A percentile compares a stretch with the other conserved stretches of the same genome.
phyloP scores from a whole-genome alignment of 768 basidiomycete genomes.

The Porpolomopsis calyptriformis region DNA sequence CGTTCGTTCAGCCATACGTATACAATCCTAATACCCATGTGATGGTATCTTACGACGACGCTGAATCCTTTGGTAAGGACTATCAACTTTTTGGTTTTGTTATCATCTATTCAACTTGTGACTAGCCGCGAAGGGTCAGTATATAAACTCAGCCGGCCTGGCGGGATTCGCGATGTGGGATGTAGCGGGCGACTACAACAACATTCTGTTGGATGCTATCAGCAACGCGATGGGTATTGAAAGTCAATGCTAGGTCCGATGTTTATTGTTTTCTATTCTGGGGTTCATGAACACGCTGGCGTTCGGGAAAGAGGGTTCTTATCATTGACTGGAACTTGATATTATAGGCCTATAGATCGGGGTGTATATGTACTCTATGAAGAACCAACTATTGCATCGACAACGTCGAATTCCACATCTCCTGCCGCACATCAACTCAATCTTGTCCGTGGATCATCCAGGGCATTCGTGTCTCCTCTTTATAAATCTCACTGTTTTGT shows the following conservation, averaged over 20 bases:
- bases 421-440: no score
- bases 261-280: neutral
- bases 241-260: neutral
- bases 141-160: constrained; percentile 41
- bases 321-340: no score
- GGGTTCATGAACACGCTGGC: neutral
- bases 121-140: constrained; percentile 42
- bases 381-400: no score
- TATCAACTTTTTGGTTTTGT: neutral
- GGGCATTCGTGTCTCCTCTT: no score
- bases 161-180: constrained; percentile 67
- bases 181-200: constrained; percentile 50
- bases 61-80: constrained; percentile 36
- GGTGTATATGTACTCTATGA: no score
- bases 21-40: constrained; percentile 45
- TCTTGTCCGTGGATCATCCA: no score
- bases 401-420: no score
- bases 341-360: no score
- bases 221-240: neutral
- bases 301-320: no score
- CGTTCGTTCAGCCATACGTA: constrained; percentile 46
- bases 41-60: constrained; percentile 59
- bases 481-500: no score
- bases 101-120: neutral
- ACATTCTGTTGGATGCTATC: constrained; percentile 54